A percentile compares a stretch with the other conserved stretches of the same genome.
Evolutionary conservation across 805 yeast species (phyloP).

Genomic region (Wickerhamiella shivajii): DNA sequence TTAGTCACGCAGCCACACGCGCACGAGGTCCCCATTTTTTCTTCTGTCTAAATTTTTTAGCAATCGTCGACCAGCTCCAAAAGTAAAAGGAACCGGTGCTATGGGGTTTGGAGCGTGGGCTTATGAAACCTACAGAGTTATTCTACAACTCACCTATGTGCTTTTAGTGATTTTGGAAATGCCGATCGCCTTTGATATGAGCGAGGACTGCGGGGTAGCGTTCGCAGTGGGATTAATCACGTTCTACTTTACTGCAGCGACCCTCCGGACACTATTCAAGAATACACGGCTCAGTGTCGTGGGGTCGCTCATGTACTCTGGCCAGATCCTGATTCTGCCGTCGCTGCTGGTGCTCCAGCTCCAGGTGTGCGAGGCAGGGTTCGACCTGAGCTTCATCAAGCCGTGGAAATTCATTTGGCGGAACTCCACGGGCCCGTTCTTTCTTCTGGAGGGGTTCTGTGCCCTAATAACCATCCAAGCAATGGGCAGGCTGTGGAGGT

Average conservation of each 20-base stretch:
- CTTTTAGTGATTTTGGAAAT: conserved; percentile 39
- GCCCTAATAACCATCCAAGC: conserved; percentile 85
- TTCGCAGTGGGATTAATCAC: conserved; percentile 61
- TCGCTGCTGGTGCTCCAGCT: conserved; percentile 50
- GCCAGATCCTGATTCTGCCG: conserved; percentile 75
- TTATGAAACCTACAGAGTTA: too few species aligned
- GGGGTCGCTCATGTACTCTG: conserved; percentile 40
- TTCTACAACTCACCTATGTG: conserved; percentile 7
- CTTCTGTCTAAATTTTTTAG: too few species aligned
- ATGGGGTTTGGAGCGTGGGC: too few species aligned
- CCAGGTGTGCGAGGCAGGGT: conserved; percentile 19
- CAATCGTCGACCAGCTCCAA: too few species aligned
- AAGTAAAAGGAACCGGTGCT: too few species aligned
- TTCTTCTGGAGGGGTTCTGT: conserved; percentile 85
- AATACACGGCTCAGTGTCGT: conserved; percentile 25
- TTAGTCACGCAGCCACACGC: too few species aligned
- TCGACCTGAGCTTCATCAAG: conserved; percentile 25
- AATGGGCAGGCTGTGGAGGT: conserved; percentile 64
- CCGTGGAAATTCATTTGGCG: conserved; percentile 61
- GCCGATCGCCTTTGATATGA: conserved; percentile 87
- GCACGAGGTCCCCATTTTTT: too few species aligned
- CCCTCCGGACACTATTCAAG: conserved; percentile 43
- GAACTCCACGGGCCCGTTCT: conserved; percentile 79
- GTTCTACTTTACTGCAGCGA: conserved; percentile 57
- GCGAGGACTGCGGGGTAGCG: conserved; percentile 75